These are phyloP conservation scores for Phylloporus scabripes DNA, from an alignment of 768 basidiomycete genomes.

Conservation along the genomic window DNA sequence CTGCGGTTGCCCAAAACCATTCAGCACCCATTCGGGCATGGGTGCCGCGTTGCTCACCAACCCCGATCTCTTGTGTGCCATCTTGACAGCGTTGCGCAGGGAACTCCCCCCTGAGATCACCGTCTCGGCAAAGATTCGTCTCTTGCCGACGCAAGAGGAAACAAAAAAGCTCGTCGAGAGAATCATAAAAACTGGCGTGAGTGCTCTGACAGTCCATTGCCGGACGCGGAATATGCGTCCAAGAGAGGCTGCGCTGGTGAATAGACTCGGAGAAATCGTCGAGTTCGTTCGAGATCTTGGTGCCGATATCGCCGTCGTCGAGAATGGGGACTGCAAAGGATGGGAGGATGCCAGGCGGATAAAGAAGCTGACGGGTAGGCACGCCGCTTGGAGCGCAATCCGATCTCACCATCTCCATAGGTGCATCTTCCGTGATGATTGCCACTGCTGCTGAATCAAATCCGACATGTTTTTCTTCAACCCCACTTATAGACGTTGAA, in stretches of 20 bases:
- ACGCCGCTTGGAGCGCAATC: neutral
- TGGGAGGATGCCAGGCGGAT: constrained; percentile 77
- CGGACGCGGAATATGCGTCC: constrained; percentile 90
- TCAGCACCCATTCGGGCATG: constrained; percentile 93
- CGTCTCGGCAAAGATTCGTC: constrained; percentile 90
- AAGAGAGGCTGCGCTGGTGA: constrained; percentile 70
- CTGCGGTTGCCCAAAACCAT: constrained; percentile 96
- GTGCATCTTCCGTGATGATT: constrained; percentile 92
- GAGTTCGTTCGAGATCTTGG: constrained; percentile 73
- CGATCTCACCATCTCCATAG: constrained; percentile 29
- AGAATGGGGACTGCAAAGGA: constrained; percentile 88
- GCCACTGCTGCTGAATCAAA: constrained; percentile 93
- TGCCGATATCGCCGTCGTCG: constrained; percentile 78
- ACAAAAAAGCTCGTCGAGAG: constrained; percentile 86
- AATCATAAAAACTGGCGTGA: constrained; percentile 84
- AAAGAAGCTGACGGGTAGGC: constrained; percentile 65
- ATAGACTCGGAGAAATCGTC: constrained; percentile 79
- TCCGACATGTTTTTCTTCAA: constrained; percentile 77
- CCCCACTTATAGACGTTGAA: constrained; percentile 64
- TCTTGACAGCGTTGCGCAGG: constrained; percentile 71
- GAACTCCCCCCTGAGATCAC: constrained; percentile 73
- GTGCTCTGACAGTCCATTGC: constrained; percentile 90
- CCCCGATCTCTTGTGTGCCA: constrained; percentile 85
- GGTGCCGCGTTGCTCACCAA: constrained; percentile 92
- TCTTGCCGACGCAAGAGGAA: constrained; percentile 80